phyloP scores from a whole-genome alignment of 2,329 filamentous ascomycete genomes.

The Nothophaeocryptopus gaeumannii region DNA sequence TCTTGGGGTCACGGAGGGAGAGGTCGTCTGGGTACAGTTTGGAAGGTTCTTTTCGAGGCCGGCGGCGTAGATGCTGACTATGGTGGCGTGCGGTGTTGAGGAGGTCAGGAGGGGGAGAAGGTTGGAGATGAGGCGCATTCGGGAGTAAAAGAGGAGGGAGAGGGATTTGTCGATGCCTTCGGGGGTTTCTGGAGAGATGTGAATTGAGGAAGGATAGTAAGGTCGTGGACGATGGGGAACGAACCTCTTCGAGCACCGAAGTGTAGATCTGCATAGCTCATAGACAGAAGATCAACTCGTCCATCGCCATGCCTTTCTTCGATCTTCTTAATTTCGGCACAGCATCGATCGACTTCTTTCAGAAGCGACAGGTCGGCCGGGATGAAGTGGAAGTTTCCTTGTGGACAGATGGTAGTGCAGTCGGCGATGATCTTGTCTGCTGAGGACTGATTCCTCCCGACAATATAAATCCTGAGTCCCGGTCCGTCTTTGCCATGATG shows the following conservation, averaged over 20 bases:
- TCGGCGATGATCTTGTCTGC: constrained; percentile 16
- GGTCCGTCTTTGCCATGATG: constrained; percentile 11
- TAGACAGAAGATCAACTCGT: constrained; percentile 40
- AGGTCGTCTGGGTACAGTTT: constrained; percentile 19
- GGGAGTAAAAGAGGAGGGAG: constrained; percentile 28
- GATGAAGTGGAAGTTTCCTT: constrained; percentile 29
- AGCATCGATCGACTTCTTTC: constrained; percentile 35
- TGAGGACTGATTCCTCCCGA: constrained; percentile 18
- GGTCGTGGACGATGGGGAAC: not conserved
- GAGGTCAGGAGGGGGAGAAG: constrained; percentile 23
- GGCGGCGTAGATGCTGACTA: constrained; percentile 25
- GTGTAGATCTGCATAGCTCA: constrained; percentile 38
- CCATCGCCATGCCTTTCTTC: constrained; percentile 20
- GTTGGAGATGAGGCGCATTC: constrained; percentile 20
- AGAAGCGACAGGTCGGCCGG: constrained; percentile 39
- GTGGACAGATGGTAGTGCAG: constrained; percentile 23
- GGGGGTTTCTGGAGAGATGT: constrained; percentile 11
- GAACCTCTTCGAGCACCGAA: constrained; percentile 19
- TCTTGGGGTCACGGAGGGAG: constrained; percentile 11
- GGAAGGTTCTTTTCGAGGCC: constrained; percentile 17
- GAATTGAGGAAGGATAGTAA: not conserved
- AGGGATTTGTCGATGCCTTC: constrained; percentile 27
- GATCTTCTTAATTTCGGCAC: constrained; percentile 27
- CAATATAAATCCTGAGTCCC: constrained; percentile 22
- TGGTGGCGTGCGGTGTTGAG: constrained; percentile 11